Conservation (phyloP, 805 yeast genomes). For the Cyberlindnera xylosilytica region DNA sequence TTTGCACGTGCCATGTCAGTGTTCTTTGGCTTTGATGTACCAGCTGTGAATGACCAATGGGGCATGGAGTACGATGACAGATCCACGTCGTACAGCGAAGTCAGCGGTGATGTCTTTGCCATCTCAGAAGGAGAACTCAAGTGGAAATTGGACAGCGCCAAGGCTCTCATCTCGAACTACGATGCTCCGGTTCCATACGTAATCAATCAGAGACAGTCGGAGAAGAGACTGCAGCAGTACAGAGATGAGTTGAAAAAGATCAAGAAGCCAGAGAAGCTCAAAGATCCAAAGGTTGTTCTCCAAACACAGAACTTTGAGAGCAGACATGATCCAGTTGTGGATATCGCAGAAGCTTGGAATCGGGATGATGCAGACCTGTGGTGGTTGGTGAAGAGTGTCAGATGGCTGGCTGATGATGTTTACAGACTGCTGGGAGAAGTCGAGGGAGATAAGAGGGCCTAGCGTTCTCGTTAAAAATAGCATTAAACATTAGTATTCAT, state of each 20-base stretch:
- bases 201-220: constrained; percentile 19
- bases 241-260: constrained; percentile 9
- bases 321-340: constrained; percentile 23
- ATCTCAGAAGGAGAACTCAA: constrained; percentile 19
- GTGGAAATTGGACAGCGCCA: constrained; percentile 17
- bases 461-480: too few relatives aligned
- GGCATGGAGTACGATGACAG: constrained; percentile 12
- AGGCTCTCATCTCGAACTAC: constrained; percentile 12
- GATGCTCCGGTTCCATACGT: constrained; percentile 15
- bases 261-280: constrained; percentile 4
- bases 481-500: too few relatives aligned
- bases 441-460: not conserved
- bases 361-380: constrained; percentile 18
- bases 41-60: constrained; percentile 8
- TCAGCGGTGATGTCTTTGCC: constrained; percentile 6
- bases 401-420: constrained; percentile 8
- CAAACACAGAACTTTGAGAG: constrained; percentile 18
- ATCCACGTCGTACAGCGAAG: constrained; percentile 13
- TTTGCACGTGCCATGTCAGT: constrained; percentile 7
- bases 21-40: constrained; percentile 13
- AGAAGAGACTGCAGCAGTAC: constrained; percentile 10
- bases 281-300: constrained; percentile 8
- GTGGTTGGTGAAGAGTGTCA: constrained; percentile 18
- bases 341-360: constrained; percentile 21
- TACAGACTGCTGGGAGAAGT: constrained; percentile 6